Base-by-base conservation (phyloP, 1,284 basidiomycete genomes). In the Ustilago curta region DNA sequence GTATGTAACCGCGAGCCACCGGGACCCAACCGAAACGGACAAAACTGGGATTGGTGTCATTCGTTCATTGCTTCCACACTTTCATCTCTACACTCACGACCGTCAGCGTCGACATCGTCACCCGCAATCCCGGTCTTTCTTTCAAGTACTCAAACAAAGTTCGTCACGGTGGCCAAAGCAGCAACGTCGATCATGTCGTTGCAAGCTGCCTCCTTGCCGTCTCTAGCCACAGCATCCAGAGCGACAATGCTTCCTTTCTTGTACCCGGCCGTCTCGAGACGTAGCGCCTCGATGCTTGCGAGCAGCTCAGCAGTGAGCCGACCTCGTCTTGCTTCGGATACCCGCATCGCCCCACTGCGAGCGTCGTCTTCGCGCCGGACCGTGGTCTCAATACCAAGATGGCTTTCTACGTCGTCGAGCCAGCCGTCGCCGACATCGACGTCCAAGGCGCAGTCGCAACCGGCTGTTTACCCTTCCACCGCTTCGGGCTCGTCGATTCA, bases 221-320 rank as follows among this genome's bases (percentile, higher is more conserved):
- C 55, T 7, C 18, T 70, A 8, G 40, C 50, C 25, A 27, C 45
- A 31, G 60, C 56, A n/a, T 59, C 61, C 19, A 54, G 55, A 39
- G 55, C 59, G 25, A 52, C 65, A n/a, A 31, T 62, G 58, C 51
- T 74, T 7, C 61, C 71, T 4, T 69, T 74, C 42, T 52, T 74
- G 16, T 74, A 69, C 31, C 71, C 71, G 2, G 48, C 58, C 8
- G 62, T 52, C 6, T 53, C 55, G 18, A 52, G 50, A 57, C 50
- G 64, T 39, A 61, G 61, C 61, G 48, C 31, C 6, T 51, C 44
- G 1, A 32, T 54, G 42, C 29, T 43, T 19, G 45, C 49, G 0
- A 37, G 40, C 8, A 42, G 14, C 14, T 40, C 49, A 23, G 11
- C 53, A 21, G n/a, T 59, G 4, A 37, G 35, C 8, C 63, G 27